Conservation (phyloP, 768 basidiomycete species). For the Aureoboletus auriporus region DNA sequence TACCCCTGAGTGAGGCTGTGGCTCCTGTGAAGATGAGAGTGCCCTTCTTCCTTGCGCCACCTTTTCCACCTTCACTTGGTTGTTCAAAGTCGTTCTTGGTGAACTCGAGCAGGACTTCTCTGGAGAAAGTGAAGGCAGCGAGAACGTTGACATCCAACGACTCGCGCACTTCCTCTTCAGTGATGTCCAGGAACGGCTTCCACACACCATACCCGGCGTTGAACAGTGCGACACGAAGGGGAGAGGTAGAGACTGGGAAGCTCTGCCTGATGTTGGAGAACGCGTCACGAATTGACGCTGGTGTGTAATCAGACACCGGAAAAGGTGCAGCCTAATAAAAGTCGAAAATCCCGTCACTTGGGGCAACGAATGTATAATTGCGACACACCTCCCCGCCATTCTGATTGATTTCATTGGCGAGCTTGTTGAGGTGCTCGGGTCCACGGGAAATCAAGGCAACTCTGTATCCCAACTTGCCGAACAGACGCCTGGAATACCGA, state of each 20-base stretch:
- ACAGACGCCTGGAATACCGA: slow-evolving; percentile 42
- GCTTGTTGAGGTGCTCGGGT: slow-evolving; percentile 43
- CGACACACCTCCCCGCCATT: slow-evolving; percentile 53
- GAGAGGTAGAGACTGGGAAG: slow-evolving; percentile 45
- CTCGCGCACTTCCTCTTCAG: slow-evolving; percentile 51
- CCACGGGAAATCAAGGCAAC: slow-evolving; percentile 65
- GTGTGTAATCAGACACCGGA: slow-evolving; percentile 47
- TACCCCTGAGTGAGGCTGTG: slow-evolving; percentile 63
- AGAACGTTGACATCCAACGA: slow-evolving; percentile 50
- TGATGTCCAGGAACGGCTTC: slow-evolving; percentile 66
- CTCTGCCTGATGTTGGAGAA: slow-evolving; percentile 44
- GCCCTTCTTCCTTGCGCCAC: slow-evolving; percentile 52
- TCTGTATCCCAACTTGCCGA: slow-evolving; percentile 60
- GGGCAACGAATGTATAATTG: neutral
- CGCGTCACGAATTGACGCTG: slow-evolving; percentile 46
- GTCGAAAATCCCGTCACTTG: neutral
- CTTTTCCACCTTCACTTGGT: slow-evolving; percentile 36
- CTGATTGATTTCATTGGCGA: slow-evolving; percentile 52
- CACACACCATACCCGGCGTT: slow-evolving; percentile 56
- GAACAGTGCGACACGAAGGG: slow-evolving; percentile 59
- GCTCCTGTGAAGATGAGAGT: slow-evolving; percentile 72
- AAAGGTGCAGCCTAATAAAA: slow-evolving; percentile 50
- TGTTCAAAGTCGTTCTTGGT: slow-evolving; percentile 47
- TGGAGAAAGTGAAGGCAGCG: slow-evolving; percentile 61
- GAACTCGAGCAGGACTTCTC: slow-evolving; percentile 55